phyloP scores from a whole-genome alignment of 2,329 filamentous ascomycete species.

The Talaromyces sp. region DNA sequence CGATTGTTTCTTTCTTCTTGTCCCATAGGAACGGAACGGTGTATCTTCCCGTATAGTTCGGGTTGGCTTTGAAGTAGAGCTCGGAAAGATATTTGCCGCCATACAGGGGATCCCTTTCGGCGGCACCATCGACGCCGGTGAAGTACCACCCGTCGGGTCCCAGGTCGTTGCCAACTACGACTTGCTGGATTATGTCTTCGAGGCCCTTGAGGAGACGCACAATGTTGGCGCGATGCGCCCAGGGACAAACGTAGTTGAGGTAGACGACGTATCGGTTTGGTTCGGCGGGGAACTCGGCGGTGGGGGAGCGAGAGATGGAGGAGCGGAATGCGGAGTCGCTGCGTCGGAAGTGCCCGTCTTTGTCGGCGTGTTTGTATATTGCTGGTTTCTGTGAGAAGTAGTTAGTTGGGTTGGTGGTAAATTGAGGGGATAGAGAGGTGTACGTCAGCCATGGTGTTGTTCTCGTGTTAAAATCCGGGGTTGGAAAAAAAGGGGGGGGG shows the following conservation, averaged over 20 bases:
- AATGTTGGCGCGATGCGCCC: constrained; percentile 55
- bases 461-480: background rate
- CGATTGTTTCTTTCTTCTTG: constrained; percentile 68
- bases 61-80: constrained; percentile 69
- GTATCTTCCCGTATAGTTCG: constrained; percentile 68
- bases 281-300: constrained; percentile 56
- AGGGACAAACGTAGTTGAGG: constrained; percentile 60
- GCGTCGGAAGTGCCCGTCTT: constrained; percentile 53
- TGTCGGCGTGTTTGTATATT: constrained; percentile 30
- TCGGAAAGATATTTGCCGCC: constrained; percentile 69
- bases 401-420: background rate
- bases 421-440: background rate
- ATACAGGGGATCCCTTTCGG: constrained; percentile 65
- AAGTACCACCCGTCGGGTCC: constrained; percentile 68
- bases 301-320: constrained; percentile 52
- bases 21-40: constrained; percentile 83
- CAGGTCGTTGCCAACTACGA: constrained; percentile 41
- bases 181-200: constrained; percentile 48
- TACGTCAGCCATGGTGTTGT: background rate
- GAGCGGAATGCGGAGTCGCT: constrained; percentile 56
- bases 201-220: constrained; percentile 51
- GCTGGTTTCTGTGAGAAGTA: background rate
- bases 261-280: constrained; percentile 62
- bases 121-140: constrained; percentile 56
- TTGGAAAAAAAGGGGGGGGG: no score